Percentiles rank a stretch among this genome's conserved stretches.
Evolutionary conservation across 1,284 basidiomycete genomes (phyloP).

Genomic region (Amylostereum areolatum): DNA sequence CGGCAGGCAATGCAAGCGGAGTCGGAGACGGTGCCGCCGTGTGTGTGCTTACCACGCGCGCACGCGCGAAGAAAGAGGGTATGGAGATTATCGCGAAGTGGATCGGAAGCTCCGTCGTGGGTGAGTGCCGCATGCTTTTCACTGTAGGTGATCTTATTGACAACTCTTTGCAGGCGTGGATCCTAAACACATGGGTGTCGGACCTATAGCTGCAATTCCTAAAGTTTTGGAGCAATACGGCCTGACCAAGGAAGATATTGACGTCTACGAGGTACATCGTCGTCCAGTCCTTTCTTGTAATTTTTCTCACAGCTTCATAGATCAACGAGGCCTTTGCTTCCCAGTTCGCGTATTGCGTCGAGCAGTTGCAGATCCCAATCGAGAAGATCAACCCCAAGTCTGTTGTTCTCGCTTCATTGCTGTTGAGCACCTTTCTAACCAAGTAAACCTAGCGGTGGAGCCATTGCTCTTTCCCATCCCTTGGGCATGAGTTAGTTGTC

Average conservation of each 20-base stretch:
- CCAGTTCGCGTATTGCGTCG: conserved; percentile 75
- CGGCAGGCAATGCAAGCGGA: conserved; percentile 90
- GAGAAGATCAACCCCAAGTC: conserved; percentile 87
- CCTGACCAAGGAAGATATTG: conserved; percentile 77
- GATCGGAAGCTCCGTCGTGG: conserved; percentile 76
- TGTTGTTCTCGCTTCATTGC: conserved; percentile 12
- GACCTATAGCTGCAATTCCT: conserved; percentile 81
- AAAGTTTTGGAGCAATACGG: conserved; percentile 72
- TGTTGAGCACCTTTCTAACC: background rate
- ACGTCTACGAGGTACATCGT: conserved; percentile 74
- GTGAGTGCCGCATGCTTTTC: conserved; percentile 32
- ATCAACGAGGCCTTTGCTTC: conserved; percentile 84
- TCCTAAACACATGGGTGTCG: conserved; percentile 83
- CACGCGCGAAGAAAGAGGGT: conserved; percentile 77
- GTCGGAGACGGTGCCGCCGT: conserved; percentile 94
- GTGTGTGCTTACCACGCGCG: conserved; percentile 82
- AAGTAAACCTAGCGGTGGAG: conserved; percentile 60
- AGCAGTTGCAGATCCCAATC: conserved; percentile 73
- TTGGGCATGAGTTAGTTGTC: conserved; percentile 68
- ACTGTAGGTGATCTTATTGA: background rate
- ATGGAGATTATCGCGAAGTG: conserved; percentile 90
- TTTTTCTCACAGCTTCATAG: conserved; percentile 26
- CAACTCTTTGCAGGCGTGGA: conserved; percentile 60
- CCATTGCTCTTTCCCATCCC: conserved; percentile 81
- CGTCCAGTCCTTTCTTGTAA: conserved; percentile 16